Evolutionary conservation across 106 monocot species (phyloP), one percentile per base, ranked within the genome.

Genomic region (Cymbidium sinense): DNA sequence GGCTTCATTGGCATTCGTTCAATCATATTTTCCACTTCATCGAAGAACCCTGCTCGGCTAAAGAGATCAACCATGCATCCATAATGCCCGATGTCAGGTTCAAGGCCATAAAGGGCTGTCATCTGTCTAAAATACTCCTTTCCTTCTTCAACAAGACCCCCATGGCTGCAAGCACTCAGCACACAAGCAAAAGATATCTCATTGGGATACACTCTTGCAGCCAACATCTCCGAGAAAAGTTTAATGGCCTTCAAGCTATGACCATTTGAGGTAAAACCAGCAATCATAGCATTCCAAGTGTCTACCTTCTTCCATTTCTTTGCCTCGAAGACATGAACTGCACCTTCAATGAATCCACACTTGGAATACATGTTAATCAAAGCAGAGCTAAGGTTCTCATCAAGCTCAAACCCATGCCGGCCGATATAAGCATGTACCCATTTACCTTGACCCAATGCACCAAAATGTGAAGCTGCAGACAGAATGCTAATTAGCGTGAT

Each of bases 341-440:
- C 89, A 15, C 71, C 83, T 50, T 87, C 87, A 12, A 92, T 64
- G 64, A 77, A 85, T 13, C 92, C 92, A 6, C 89, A 92, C 51
- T 89, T 92, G 33, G 89, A 85, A 64, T 92, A 92, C 92, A 92
- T 92, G 73, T 87, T 84, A 20, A 92, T 89, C 77, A 92, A 43
- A 7, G 89, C 85, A 0, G 92, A 89, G 50, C 72, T 54, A 20
- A 87, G 73, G 29, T 84, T 85, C 65, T 84, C 87, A 30, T 92
- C 85, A 2, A 89, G 54, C 62, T 84, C 87, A 2, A 89, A 80
- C 0, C 75, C 58, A 27, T 73, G 70, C 41, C 80, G 76, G 11
- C 33, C 37, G 17, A 87, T 50, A 64, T 85, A 92, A 20, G 82
- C 85, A 62, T 92, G 92, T 4, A 77, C 52, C 92, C 89, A 92